Evolutionary conservation across 225 moss, liverwort and hornwort genomes (phyloP), one percentile per base, ranked within the genome.

Genomic region (Lunularia cruciata): DNA sequence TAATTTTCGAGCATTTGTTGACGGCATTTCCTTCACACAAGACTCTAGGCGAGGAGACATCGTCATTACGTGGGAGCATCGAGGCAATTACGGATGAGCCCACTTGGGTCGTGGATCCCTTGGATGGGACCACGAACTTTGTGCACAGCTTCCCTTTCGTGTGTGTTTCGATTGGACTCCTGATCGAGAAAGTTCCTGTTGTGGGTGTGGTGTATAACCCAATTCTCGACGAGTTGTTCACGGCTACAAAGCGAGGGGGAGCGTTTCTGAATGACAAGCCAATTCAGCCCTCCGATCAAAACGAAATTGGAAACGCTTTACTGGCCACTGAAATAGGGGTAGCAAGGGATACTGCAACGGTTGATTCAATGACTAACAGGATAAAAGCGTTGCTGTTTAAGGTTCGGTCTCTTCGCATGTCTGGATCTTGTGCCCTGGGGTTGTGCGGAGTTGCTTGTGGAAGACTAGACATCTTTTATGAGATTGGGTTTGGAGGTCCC

Each of bases 91-190:
- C 88, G 20, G 90, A 96, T 66, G 88, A 73, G 19, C 88, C 92
- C 28, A 96, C 95, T 30, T 96, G 92, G 95, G 82, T 92, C 26
- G 88, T 96, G 31, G 95, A 96, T 75, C 95, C 95, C 26, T 57
- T 96, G n/a, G 92, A 96, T 63, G 92, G 92, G 31, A 96, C 92
- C 3, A 96, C 95, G 30, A 96, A 96, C 32, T 96, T 96, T 57
- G 95, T 96, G 59, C 95, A 96, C 54, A 69, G 88, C 63, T 96
- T 86, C 60, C 95, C 90, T 18, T 92, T 90, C 9, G 92, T 96
- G 9, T 96, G 92, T 58, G 95, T 96, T 9, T 96, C 88, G 9
- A 89, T 96, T 59, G 95, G 88, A 49, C 84, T 96, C 5, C 79
- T 79, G 26, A 80, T 96, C 53, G 74, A 78, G 67, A 89, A 78